phyloP scores from a whole-genome alignment of 768 basidiomycete genomes.

The Fibroporia radiculosa region DNA sequence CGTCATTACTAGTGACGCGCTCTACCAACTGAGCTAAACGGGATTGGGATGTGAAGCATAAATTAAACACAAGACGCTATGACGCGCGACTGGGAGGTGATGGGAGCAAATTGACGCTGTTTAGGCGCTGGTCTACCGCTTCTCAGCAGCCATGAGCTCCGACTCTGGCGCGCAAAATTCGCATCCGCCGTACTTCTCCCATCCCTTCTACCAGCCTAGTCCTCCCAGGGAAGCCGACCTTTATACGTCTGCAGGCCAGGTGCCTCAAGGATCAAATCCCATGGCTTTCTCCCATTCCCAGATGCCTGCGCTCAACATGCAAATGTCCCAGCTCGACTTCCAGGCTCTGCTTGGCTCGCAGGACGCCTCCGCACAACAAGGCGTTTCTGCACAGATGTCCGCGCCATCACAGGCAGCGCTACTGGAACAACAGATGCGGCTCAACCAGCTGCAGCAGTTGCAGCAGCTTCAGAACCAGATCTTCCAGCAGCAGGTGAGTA shows the following conservation, averaged over 20 bases:
- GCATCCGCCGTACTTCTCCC: conserved; percentile 24
- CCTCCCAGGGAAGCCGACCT: conserved; percentile 14
- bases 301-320: conserved; percentile 13
- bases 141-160: conserved; percentile 6
- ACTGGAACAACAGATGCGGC: conserved; percentile 71
- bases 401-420: conserved; percentile 41
- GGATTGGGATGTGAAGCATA: not conserved
- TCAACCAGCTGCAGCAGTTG: conserved; percentile 68
- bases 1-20: conserved; percentile 67
- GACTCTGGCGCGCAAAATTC: conserved; percentile 9
- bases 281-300: conserved; percentile 13
- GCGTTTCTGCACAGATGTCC: conserved; percentile 18
- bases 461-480: conserved; percentile 79
- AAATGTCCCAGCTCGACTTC: conserved; percentile 39
- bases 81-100: too few species aligned
- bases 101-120: too few species aligned
- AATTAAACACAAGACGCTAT: not conserved
- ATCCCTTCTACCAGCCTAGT: conserved; percentile 19
- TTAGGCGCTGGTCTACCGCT: too few species aligned
- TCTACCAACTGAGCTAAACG: conserved; percentile 38
- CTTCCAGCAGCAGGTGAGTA: conserved; percentile 78
- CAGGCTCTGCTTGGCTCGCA: conserved; percentile 47
- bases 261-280: conserved; percentile 12
- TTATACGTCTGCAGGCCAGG: conserved; percentile 9
- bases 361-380: conserved; percentile 15